A percentile compares a stretch with the other conserved stretches of the same genome.
phyloP scores from a whole-genome alignment of 139 green algal species.

The Tetraselmis striata region DNA sequence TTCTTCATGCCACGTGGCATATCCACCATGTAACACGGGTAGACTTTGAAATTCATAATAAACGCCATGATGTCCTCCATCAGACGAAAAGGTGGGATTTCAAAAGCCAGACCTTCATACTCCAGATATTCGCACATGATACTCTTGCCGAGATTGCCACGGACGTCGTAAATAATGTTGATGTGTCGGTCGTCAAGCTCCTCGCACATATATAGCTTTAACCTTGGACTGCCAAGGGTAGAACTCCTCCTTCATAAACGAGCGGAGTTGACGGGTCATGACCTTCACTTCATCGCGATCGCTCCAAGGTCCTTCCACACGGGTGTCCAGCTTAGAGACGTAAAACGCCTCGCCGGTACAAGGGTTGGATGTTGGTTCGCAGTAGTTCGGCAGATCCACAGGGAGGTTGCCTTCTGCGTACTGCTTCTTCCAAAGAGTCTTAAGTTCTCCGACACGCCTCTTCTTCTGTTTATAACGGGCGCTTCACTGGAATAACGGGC shows the following conservation, averaged over 20 bases:
- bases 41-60: neutral
- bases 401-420: no score
- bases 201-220: neutral
- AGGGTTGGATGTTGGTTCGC: neutral
- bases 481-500: no score
- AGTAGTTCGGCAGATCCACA: neutral
- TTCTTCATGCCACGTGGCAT: neutral
- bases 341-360: neutral
- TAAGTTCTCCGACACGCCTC: no score
- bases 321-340: neutral
- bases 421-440: no score
- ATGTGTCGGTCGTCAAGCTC: neutral
- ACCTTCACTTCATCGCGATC: neutral
- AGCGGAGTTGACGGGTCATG: neutral
- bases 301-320: neutral
- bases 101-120: neutral
- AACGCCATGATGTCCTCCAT: neutral
- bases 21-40: neutral
- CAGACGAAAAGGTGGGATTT: neutral
- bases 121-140: neutral
- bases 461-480: no score
- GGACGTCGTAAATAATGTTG: neutral
- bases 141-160: neutral
- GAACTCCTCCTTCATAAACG: neutral
- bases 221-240: neutral